Conservation (phyloP, 768 basidiomycete species). For the Kwoniella sp. region DNA sequence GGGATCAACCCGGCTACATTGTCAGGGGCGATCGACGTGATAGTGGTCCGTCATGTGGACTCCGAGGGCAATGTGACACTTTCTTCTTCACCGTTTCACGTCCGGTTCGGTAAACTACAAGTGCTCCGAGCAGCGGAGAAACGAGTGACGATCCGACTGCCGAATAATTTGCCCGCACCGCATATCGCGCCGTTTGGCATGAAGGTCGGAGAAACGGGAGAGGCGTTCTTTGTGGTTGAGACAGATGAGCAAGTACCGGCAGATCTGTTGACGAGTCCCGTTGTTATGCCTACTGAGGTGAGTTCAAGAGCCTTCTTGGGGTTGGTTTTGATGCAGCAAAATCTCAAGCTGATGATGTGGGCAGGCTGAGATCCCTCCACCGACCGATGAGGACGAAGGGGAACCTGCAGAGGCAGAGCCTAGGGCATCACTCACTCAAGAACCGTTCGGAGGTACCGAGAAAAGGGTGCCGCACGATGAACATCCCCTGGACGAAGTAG, state of each 20-base stretch:
- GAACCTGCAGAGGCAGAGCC: neutral
- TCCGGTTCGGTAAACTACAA: constrained; percentile 96
- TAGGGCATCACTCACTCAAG: constrained; percentile 34
- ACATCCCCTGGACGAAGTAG: constrained; percentile 57
- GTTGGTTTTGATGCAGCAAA: neutral
- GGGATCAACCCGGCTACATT: constrained; percentile 91
- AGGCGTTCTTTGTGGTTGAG: constrained; percentile 98
- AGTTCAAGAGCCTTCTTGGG: constrained; percentile 14
- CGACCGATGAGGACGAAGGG: constrained; percentile 15
- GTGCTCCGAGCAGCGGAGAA: constrained; percentile 92
- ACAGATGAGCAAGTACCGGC: constrained; percentile 92
- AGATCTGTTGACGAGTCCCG: constrained; percentile 89
- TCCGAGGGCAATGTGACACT: constrained; percentile 59
- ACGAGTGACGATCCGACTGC: constrained; percentile 83
- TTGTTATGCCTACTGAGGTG: constrained; percentile 61
- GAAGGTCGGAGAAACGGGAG: constrained; percentile 98
- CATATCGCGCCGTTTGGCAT: constrained; percentile 79
- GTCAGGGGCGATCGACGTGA: constrained; percentile 98
- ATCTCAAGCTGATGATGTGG: neutral
- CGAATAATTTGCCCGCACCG: constrained; percentile 58
- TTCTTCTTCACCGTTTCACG: constrained; percentile 93
- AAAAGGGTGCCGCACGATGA: constrained; percentile 24
- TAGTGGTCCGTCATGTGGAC: constrained; percentile 80
- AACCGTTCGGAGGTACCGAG: constrained; percentile 52
- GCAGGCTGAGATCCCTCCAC: constrained; percentile 10